Conservation (phyloP, 371 early-diverging fungal species). For the Syncephalastrum monosporum region DNA sequence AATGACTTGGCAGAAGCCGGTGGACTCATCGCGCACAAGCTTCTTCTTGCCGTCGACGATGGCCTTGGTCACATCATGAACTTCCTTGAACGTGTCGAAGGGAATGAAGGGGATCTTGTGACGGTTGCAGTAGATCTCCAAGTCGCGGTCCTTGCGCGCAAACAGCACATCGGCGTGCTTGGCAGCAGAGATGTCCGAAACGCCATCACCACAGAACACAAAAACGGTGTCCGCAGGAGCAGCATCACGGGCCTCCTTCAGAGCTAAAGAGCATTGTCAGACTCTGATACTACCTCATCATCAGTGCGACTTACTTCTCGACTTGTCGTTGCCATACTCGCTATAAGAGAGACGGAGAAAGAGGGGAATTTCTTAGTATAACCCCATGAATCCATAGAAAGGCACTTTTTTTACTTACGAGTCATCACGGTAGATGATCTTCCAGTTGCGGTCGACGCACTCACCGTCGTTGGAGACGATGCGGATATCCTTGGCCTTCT, state of each 20-base stretch:
- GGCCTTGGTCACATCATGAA: constrained; percentile 36
- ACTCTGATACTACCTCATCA: background rate
- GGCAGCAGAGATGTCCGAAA: constrained; percentile 72
- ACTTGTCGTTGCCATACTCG: constrained; percentile 63
- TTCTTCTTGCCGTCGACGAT: constrained; percentile 28
- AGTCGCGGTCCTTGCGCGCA: constrained; percentile 60
- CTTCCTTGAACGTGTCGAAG: constrained; percentile 54
- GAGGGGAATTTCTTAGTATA: too few species aligned
- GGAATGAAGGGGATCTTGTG: constrained; percentile 51
- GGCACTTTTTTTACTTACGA: constrained; percentile 22
- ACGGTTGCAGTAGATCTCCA: constrained; percentile 59
- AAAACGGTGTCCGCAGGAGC: constrained; percentile 40
- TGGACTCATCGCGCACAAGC: constrained; percentile 27
- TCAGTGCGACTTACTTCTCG: constrained; percentile 29
- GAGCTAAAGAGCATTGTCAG: constrained; percentile 18
- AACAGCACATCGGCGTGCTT: constrained; percentile 63
- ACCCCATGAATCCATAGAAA: background rate
- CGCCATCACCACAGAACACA: constrained; percentile 71
- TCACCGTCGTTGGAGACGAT: constrained; percentile 49
- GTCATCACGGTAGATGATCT: constrained; percentile 59
- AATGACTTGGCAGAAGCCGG: constrained; percentile 37
- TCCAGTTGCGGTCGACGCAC: constrained; percentile 48
- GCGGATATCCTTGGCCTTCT: constrained; percentile 41
- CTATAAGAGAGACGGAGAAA: constrained; percentile 9
- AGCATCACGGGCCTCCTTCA: constrained; percentile 34